Evolutionary conservation across 352 stramenopile genomes (phyloP), one percentile per base, ranked within the genome.

Genomic region (Globisporangium iwayamae): DNA sequence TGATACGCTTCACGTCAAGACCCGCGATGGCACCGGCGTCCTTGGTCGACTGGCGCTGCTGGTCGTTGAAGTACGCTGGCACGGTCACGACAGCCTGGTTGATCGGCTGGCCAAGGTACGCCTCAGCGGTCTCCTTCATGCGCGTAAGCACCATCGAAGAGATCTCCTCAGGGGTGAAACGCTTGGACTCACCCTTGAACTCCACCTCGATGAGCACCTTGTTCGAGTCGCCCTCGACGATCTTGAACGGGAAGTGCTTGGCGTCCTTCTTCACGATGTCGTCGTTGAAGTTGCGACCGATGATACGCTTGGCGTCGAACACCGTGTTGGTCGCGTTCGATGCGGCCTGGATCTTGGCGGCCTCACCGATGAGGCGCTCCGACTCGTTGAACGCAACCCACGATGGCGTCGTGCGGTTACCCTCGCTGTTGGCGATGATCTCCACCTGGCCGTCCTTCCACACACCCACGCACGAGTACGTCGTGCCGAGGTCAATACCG

Each of bases 391-490:
- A 98, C 3, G 92, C 94, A 48, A 99, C 94, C 68, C 98, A 98
- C 32, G 94, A 98, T 5, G 96, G 95, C 0, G 94, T 98, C 36
- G 93, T 98, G 39, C 94, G 88, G 74, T 98, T 98, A 54, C 96
- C 96, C 71, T 98, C 89, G 67, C 98, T 91, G 70, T 98, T 98
- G 51, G 93, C 93, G 69, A 98, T 97, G 72, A 97, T 97, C 70
- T 99, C 94, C 11, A 98, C 96, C 50, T 89, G 92, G 79, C 98
- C 96, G 70, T 99, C 98, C 75, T 98, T 91, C 94, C 94, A 99
- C 41, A 98, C 94, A 32, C 96, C 96, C 52, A 99, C 93, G 64
- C 96, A 99, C 63, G 91, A 98, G 81, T 99, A 91, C 98, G 94
- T 99, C 60, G 96, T 99, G 67, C 95, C 96, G 48, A 99, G 82